A percentile compares a stretch with the other conserved stretches of the same genome.
Conservation (phyloP, 2,329 filamentous ascomycete species). For the Arthrinium puccinioides region DNA sequence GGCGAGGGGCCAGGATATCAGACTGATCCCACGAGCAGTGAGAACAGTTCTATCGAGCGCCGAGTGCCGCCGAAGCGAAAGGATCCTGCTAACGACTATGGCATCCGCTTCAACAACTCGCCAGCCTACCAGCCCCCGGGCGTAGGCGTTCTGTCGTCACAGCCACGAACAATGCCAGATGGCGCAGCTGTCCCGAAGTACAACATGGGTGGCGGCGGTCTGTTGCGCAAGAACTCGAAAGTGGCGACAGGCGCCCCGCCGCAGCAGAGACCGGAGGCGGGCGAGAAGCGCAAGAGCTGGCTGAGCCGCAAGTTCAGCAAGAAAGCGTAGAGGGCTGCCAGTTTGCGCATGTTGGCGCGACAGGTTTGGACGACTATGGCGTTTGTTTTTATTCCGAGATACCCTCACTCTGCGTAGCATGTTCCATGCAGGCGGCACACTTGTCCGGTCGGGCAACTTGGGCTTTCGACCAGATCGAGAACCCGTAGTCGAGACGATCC, state of each 20-base stretch:
- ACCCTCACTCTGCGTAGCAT: too few relatives aligned
- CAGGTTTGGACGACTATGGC: too few relatives aligned
- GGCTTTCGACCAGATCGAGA: too few relatives aligned
- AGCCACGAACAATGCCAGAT: constrained; percentile 11
- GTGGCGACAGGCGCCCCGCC: constrained; percentile 11
- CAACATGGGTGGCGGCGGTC: constrained; percentile 23
- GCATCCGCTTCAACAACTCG: constrained; percentile 47
- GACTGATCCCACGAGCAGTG: constrained; percentile 79
- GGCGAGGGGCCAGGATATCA: constrained; percentile 71
- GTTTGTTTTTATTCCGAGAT: too few relatives aligned
- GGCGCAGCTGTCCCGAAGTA: constrained; percentile 12
- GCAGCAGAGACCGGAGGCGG: constrained; percentile 22
- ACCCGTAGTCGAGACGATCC: too few relatives aligned
- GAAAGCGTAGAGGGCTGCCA: constrained; percentile 31
- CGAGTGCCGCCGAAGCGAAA: constrained; percentile 48
- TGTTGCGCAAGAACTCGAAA: constrained; percentile 15
- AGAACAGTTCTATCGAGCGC: constrained; percentile 86
- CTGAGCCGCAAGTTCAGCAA: constrained; percentile 77
- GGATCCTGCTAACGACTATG: constrained; percentile 56
- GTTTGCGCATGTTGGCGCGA: too few relatives aligned
- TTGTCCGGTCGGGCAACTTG: too few relatives aligned
- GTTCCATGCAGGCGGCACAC: too few relatives aligned
- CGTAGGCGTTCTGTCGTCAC: constrained; percentile 18
- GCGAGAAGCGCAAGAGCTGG: constrained; percentile 85
- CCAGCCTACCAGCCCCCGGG: constrained; percentile 33